These are phyloP conservation scores for Byssochlamys sp. DNA, from an alignment of 2,329 filamentous ascomycete genomes.

Conservation along the genomic window DNA sequence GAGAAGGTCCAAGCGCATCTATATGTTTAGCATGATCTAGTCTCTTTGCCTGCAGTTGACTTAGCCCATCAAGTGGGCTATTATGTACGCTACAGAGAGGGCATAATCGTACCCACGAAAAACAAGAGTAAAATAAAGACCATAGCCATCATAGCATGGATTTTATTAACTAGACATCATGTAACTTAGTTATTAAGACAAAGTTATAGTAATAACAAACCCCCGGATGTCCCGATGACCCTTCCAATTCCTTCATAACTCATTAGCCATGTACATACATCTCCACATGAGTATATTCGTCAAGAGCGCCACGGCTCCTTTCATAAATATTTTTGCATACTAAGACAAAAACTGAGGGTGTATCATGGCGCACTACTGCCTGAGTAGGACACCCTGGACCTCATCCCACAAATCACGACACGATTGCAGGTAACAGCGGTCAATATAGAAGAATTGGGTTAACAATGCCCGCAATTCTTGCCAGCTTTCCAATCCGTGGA, in stretches of 20 bases:
- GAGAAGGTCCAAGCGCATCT: not conserved
- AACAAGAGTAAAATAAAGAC: not conserved
- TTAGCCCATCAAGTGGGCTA: too few relatives aligned
- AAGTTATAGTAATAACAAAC: not conserved
- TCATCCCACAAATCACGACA: constrained; percentile 25
- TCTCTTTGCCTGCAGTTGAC: too few relatives aligned
- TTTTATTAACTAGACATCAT: not conserved
- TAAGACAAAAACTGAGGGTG: not conserved
- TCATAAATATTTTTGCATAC: not conserved
- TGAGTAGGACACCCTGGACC: constrained; percentile 13
- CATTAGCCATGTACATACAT: not conserved
- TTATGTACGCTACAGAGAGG: too few relatives aligned
- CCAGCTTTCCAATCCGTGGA: constrained; percentile 22
- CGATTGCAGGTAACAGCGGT: constrained; percentile 22
- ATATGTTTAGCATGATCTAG: too few relatives aligned
- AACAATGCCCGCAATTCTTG: constrained; percentile 24
- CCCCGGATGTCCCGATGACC: not conserved
- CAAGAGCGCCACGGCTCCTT: not conserved
- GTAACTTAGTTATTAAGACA: not conserved
- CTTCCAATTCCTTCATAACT: not conserved
- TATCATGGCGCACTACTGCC: constrained; percentile 2
- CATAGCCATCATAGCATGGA: not conserved
- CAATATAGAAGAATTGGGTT: constrained; percentile 27
- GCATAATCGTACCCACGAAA: too few relatives aligned
- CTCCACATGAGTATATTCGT: not conserved